phyloP scores from a whole-genome alignment of 352 stramenopile genomes.

The Phytophthora rubi region DNA sequence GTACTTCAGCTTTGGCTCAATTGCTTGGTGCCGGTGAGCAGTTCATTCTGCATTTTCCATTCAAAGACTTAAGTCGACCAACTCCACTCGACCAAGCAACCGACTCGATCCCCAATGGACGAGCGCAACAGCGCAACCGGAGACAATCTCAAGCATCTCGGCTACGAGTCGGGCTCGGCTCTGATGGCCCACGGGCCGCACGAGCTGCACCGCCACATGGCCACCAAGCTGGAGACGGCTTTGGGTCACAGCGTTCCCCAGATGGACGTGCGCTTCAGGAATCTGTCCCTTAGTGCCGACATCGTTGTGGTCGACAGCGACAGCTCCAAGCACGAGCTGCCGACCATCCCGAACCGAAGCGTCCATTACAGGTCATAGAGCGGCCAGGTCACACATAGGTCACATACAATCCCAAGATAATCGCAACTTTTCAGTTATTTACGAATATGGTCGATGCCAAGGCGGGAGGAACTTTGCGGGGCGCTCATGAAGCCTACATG shows the following conservation, averaged over 20 bases:
- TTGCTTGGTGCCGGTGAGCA: background rate
- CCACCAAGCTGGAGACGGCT: conserved; percentile 32
- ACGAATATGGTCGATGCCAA: no score
- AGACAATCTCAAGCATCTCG: conserved; percentile 15
- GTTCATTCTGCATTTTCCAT: conserved; percentile 18
- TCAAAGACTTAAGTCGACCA: conserved; percentile 5
- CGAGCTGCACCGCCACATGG: conserved; percentile 40
- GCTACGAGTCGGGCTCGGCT: conserved; percentile 28
- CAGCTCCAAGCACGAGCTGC: conserved; percentile 29
- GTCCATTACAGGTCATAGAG: no score
- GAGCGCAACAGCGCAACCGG: conserved; percentile 3
- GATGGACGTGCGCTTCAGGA: conserved; percentile 54
- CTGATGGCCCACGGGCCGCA: conserved; percentile 43
- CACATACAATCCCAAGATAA: no score
- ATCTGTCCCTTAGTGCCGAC: conserved; percentile 49
- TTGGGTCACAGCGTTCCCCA: conserved; percentile 43
- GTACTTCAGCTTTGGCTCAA: conserved; percentile 6
- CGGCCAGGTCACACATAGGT: no score
- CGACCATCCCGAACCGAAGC: conserved; percentile 16
- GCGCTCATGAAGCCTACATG: no score
- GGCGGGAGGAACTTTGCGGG: no score
- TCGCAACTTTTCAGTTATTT: no score
- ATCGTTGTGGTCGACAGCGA: conserved; percentile 38
- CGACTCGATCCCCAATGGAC: conserved; percentile 11
- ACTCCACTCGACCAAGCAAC: background rate